Evolutionary conservation across 2,329 filamentous ascomycete species (phyloP).

Genomic region (Venturia asperata): DNA sequence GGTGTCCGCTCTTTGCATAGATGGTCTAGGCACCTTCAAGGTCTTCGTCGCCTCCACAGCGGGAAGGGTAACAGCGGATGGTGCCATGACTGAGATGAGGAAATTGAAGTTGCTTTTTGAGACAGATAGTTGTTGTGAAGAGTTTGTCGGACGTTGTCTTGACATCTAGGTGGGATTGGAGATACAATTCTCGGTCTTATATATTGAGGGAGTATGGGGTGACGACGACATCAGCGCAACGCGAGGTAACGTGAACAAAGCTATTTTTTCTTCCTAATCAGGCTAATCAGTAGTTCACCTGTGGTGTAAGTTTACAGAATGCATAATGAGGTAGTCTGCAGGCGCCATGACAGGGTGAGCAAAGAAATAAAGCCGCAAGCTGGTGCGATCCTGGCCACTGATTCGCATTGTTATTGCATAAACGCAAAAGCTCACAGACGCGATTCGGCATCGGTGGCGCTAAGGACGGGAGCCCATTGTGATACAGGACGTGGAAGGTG

Average conservation of each 20-base stretch:
- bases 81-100: slow-evolving; percentile 26
- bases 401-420: not conserved
- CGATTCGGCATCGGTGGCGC: not conserved
- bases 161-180: too few species aligned
- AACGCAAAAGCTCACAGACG: not conserved
- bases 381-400: not conserved
- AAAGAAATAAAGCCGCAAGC: slow-evolving; percentile 4
- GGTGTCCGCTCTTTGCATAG: slow-evolving; percentile 23
- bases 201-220: not conserved
- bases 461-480: not conserved
- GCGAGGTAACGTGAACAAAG: not conserved
- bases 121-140: too few species aligned
- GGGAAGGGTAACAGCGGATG: slow-evolving; percentile 28
- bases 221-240: not conserved
- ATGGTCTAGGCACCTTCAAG: slow-evolving; percentile 23
- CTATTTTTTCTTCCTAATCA: not conserved
- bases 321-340: not conserved
- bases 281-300: not conserved
- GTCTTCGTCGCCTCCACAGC: slow-evolving; percentile 25
- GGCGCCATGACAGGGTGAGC: slow-evolving; percentile 8
- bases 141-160: too few species aligned
- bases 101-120: not conserved
- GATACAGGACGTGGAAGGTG: not conserved
- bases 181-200: not conserved
- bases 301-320: not conserved